phyloP scores from a whole-genome alignment of 1,139 yeast genomes.

The Sugiyamaella paludigena region DNA sequence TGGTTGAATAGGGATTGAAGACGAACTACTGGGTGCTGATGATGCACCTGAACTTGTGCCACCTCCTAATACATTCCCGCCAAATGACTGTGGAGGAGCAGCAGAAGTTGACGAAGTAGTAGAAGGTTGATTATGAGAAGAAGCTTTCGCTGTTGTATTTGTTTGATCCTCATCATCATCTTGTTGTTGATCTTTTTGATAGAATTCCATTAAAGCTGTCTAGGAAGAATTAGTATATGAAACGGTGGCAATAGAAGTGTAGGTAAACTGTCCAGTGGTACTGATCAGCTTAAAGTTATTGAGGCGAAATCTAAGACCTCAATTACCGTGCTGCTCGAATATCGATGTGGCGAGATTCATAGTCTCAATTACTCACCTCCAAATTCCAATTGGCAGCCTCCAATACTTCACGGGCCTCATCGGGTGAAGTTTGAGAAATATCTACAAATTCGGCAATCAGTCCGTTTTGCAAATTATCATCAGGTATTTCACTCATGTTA shows the following conservation, averaged over 20 bases:
- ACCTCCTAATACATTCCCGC: conserved; percentile 4
- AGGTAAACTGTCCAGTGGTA: no score
- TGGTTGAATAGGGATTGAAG: no score
- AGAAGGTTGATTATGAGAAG: not conserved
- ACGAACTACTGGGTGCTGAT: not conserved
- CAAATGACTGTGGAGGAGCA: not conserved
- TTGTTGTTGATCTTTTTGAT: conserved; percentile 8
- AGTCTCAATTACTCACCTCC: conserved; percentile 27
- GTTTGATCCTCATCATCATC: conserved; percentile 15
- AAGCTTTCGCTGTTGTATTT: not conserved
- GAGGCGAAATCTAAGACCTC: conserved; percentile 24
- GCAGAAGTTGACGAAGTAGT: not conserved
- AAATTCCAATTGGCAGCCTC: conserved; percentile 43
- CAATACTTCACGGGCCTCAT: conserved; percentile 46
- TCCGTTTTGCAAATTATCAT: conserved; percentile 27
- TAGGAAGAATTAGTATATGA: not conserved
- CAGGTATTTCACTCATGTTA: conserved; percentile 10
- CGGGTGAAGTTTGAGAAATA: conserved; percentile 46
- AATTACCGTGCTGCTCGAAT: conserved; percentile 26
- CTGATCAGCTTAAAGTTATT: no score
- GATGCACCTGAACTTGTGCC: not conserved
- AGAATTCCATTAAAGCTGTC: conserved; percentile 17
- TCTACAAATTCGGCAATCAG: conserved; percentile 54
- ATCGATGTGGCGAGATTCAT: not conserved
- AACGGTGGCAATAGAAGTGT: no score